Evolutionary conservation across 2,329 filamentous ascomycete species (phyloP).

Genomic region (Aureobasidium sp.): DNA sequence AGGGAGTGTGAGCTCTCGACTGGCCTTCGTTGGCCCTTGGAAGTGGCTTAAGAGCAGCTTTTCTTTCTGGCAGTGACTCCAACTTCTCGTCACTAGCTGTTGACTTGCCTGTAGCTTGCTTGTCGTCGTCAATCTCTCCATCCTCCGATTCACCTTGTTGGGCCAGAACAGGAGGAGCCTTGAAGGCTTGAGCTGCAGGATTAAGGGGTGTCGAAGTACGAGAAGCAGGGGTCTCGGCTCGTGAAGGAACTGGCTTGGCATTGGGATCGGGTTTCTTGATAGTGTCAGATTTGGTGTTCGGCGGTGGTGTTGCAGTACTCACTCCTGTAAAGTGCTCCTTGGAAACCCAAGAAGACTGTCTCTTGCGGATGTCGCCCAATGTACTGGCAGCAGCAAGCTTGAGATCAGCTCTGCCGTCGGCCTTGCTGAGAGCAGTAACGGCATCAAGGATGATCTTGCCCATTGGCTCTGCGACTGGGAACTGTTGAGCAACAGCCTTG

Average conservation of each 20-base stretch:
- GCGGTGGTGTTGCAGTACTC: constrained; percentile 24
- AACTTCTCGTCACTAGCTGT: background rate
- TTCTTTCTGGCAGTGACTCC: constrained; percentile 1
- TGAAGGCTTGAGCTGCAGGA: constrained; percentile 33
- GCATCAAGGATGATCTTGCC: constrained; percentile 59
- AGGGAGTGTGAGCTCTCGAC: constrained; percentile 18
- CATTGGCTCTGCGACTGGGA: constrained; percentile 86
- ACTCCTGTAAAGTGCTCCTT: constrained; percentile 66
- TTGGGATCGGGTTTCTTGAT: constrained; percentile 12
- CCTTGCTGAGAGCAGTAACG: constrained; percentile 54
- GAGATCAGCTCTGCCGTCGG: constrained; percentile 61
- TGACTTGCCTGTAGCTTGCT: constrained; percentile 19
- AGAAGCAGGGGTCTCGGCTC: constrained; percentile 31
- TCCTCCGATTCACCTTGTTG: constrained; percentile 46
- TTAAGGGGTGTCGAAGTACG: constrained; percentile 56
- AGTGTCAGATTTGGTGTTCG: background rate
- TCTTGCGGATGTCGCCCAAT: constrained; percentile 59
- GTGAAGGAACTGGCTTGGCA: constrained; percentile 32
- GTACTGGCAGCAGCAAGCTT: constrained; percentile 65
- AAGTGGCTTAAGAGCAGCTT: constrained; percentile 15
- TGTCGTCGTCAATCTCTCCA: constrained; percentile 62
- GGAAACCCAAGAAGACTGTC: constrained; percentile 61
- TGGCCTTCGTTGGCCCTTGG: constrained; percentile 17
- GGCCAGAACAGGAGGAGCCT: constrained; percentile 10
- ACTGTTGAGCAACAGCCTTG: constrained; percentile 69